Evolutionary conservation across 2,329 filamentous ascomycete species (phyloP).

Genomic region (Fusarium metavorans): DNA sequence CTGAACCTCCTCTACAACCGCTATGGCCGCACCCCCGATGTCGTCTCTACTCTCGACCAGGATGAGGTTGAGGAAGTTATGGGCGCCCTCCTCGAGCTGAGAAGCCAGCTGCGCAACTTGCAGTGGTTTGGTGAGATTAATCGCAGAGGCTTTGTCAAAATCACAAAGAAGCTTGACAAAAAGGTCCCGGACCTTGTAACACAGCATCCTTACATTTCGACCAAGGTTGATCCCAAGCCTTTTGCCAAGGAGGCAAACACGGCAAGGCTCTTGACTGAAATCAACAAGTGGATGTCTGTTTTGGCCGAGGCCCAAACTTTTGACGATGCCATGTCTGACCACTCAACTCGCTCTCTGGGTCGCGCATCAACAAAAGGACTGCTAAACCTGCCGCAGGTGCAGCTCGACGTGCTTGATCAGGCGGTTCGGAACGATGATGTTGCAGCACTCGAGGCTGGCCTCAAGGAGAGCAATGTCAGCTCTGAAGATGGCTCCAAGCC

Average conservation of each 20-base stretch:
- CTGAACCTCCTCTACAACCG: conserved; percentile 88
- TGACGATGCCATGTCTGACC: conserved; percentile 80
- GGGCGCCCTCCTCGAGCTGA: conserved; percentile 88
- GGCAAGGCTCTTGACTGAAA: conserved; percentile 64
- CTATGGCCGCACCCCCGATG: conserved; percentile 80
- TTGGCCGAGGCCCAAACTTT: conserved; percentile 81
- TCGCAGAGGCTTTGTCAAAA: conserved; percentile 93
- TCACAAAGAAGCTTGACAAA: conserved; percentile 99
- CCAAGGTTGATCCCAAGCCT: conserved; percentile 88
- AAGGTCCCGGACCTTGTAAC: conserved; percentile 82
- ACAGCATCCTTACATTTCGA: conserved; percentile 87
- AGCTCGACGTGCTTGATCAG: conserved; percentile 78
- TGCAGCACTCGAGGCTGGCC: conserved; percentile 63
- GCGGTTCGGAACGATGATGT: conserved; percentile 78
- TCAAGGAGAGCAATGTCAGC: conserved; percentile 67
- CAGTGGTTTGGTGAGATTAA: conserved; percentile 99
- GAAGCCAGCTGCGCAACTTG: conserved; percentile 88
- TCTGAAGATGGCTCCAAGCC: conserved; percentile 63
- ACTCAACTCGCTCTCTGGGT: conserved; percentile 81
- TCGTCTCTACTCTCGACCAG: conserved; percentile 79
- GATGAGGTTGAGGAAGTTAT: conserved; percentile 94
- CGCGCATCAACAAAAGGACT: conserved; percentile 81
- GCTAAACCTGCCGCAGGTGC: conserved; percentile 75
- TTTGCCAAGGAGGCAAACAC: conserved; percentile 81
- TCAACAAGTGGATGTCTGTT: conserved; percentile 92